Evolutionary conservation across 2,329 filamentous ascomycete genomes (phyloP).

Genomic region (Cytospora schulzeri): DNA sequence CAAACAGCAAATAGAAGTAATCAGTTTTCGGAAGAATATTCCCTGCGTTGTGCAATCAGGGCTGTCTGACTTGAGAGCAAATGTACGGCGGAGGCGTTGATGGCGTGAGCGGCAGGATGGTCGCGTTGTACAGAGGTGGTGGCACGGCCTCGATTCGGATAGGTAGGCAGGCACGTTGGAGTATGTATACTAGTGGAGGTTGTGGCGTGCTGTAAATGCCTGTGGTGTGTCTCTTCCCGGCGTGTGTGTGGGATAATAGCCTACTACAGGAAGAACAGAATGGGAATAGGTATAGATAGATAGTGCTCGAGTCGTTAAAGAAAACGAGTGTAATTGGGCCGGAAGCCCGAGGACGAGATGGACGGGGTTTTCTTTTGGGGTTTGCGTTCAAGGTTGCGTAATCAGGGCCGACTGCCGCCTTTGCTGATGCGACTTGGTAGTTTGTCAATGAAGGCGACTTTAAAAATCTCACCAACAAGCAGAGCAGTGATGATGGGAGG

Average conservation of each 20-base stretch:
- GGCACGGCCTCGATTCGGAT: constrained; percentile 17
- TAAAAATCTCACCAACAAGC: constrained; percentile 6
- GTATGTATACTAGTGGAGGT: constrained; percentile 8
- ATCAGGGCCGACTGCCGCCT: neutral
- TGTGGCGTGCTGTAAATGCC: neutral
- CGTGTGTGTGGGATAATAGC: neutral
- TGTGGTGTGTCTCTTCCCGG: neutral
- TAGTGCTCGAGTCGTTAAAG: neutral
- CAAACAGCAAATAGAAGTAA: neutral
- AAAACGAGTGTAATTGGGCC: constrained; percentile 59
- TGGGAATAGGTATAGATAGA: too few relatives aligned
- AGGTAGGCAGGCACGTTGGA: constrained; percentile 27
- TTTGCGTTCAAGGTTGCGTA: constrained; percentile 8
- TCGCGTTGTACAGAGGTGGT: constrained; percentile 1
- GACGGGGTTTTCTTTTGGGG: neutral
- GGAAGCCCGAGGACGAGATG: constrained; percentile 43
- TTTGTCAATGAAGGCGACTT: constrained; percentile 18
- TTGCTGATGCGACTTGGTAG: neutral
- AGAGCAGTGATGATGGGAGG: neutral
- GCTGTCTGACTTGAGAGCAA: neutral
- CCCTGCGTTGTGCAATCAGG: constrained; percentile 5
- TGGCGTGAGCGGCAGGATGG: neutral
- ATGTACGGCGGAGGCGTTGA: neutral
- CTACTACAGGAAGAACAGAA: neutral
- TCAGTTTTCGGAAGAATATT: neutral